These are phyloP conservation scores for Penicillium canescens DNA, from an alignment of 495 filamentous ascomycete genomes.

Conservation along the genomic window DNA sequence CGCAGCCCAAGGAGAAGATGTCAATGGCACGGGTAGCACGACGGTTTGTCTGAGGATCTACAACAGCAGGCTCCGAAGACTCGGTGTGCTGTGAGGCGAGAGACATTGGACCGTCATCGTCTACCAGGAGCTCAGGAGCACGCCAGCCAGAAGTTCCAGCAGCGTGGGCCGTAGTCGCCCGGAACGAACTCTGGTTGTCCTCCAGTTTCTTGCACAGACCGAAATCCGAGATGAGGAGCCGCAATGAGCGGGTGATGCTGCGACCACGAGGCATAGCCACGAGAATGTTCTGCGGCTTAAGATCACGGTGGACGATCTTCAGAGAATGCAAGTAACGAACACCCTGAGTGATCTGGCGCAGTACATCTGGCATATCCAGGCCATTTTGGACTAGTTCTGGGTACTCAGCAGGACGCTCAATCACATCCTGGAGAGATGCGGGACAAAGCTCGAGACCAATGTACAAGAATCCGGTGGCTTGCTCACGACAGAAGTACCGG, in stretches of 20 bases:
- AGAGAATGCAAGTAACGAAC: slow-evolving; percentile 86
- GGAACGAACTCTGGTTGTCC: slow-evolving; percentile 89
- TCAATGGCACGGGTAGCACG: slow-evolving; percentile 94
- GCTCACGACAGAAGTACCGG: slow-evolving; percentile 89
- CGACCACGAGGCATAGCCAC: slow-evolving; percentile 59
- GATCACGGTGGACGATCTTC: slow-evolving; percentile 93
- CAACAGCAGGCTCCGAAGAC: slow-evolving; percentile 58
- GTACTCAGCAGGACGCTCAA: slow-evolving; percentile 66
- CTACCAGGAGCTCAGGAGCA: slow-evolving; percentile 86
- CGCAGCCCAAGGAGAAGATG: slow-evolving; percentile 92
- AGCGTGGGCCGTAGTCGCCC: slow-evolving; percentile 89
- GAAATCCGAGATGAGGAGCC: slow-evolving; percentile 94
- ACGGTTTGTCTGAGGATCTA: slow-evolving; percentile 64
- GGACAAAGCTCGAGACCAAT: slow-evolving; percentile 96
- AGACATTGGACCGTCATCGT: slow-evolving; percentile 55
- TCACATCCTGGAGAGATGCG: slow-evolving; percentile 85
- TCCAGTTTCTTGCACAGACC: slow-evolving; percentile 98
- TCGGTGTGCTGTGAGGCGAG: slow-evolving; percentile 48
- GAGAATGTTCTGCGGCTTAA: slow-evolving; percentile 97
- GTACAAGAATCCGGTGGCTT: slow-evolving; percentile 88
- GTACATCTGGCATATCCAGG: slow-evolving; percentile 60
- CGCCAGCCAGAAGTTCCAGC: slow-evolving; percentile 95
- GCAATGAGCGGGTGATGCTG: slow-evolving; percentile 36
- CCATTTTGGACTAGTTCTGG: slow-evolving; percentile 53
- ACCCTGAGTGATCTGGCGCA: slow-evolving; percentile 85